Base-by-base conservation (phyloP, 495 filamentous ascomycete genomes). In the Penicillium bialowiezense region DNA sequence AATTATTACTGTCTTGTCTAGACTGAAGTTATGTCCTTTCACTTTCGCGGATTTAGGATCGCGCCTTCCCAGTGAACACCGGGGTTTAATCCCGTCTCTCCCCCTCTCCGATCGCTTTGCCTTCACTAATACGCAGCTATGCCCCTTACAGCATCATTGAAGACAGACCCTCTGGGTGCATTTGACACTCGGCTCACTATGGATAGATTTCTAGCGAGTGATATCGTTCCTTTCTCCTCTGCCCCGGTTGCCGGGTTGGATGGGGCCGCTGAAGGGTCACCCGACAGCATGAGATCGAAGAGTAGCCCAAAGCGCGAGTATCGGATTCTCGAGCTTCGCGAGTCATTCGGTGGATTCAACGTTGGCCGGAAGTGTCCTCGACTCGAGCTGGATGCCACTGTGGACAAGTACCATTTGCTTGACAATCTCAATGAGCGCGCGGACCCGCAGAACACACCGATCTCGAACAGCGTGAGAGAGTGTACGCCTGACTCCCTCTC, bases 371-470 rank as follows among this genome's bases (percentile, higher is more conserved):
- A 42, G 29, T 53, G 35, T 33, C 54, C 59, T 31, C 54, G 50
- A 33, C 53, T 59, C 0, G 55, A 64, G 32, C 36, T 56, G 20
- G 55, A 64, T 41, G 44, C 48, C 14, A 41, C 50, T n/a, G 41
- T 56, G 39, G 59, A 60, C 17, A 58, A 50, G 15, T 62, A 58
- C 28, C 54, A 58, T 17, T 50, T 42, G 24, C 48, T 59, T 20
- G 59, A 63, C 17, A 50, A 41, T 12, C 39, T 50, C 48, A 17
- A 36, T 6, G 54, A 59, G 32, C 53, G 54, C 3, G 19, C 26
- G 18, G 60, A 56, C 18, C 55, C 63, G 5, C 54, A 58, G 17
- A 65, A 65, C 47, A 65, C 66, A 3, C 63, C 64, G 1, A 54
- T 50, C 5, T 61, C 57, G 5, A 41, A 52, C 32, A 61, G 50